Evolutionary conservation across 345 rosid genomes (phyloP), one percentile per base, ranked within the genome.

Genomic region (Hevea brasiliensis): DNA sequence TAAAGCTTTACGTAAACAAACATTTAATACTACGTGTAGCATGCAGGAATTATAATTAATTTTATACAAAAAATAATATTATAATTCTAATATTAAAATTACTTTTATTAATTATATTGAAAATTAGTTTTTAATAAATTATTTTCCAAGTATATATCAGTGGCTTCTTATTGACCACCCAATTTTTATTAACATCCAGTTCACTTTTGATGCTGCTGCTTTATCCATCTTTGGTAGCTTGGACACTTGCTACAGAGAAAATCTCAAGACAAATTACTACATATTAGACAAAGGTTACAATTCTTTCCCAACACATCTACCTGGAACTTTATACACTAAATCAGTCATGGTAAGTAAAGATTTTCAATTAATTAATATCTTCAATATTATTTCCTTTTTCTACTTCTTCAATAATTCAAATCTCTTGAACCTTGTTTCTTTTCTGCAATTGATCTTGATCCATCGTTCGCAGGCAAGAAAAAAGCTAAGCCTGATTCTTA

Each of bases 251-350:
- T 82, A 85, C 67, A 86, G 71, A 75, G 87, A 87, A 72, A 76
- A 78, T 61, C 81, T 93, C 57, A 85, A 82, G 74, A 74, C 77
- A 67, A 91, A 90, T 70, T 93, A 91, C 80, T 59, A 60, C 64
- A 84, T 87, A 48, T 81, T 93, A 56, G 91, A 93, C 18, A 88
- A 88, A 84, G 98, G 96, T 27, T 93, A 93, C 85, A 93, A 93
- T 81, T 91, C 90, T 78, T 85, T 93, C 65, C 94, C 97, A 26
- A 81, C 85, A 57, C 85, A 44, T 60, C 56, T 93, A 65, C 96
- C 94, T 5, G 94, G 98, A 69, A 89, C 92, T 24, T 75, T 86
- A 65, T 89, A 90, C 72, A 86, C 79, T 81, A 84, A 85, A 79
- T 92, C 98, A 44, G 76, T 87, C 72, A 62, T 74, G 87, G 98